Evolutionary conservation across 805 yeast genomes (phyloP), one percentile per base, ranked within the genome.

Genomic region (Saccharomycopsis malanga): DNA sequence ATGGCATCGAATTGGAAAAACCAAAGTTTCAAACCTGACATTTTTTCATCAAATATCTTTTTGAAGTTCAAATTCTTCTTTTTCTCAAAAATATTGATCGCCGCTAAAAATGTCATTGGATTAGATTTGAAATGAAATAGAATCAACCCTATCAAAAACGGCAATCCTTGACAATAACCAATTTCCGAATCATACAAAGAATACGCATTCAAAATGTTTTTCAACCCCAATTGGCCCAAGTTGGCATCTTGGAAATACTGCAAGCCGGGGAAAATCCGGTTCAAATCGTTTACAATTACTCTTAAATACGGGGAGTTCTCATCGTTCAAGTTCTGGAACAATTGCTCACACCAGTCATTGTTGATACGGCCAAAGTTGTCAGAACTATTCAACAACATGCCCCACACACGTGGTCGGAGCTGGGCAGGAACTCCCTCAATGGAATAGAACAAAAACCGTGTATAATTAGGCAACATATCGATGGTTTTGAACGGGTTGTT

Each of bases 91-190:
- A 79, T 64, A 39, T 72, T 70, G 23, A 77, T 72, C 49, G 80
- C 63, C 9, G 76, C 68, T 59, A 68, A 79, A 61, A 72, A 79
- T 15, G 70, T 78, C 55, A 66, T 61, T 58, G 58, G 68, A 53
- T 58, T 49, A 39, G 63, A 66, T 38, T 57, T 57, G 60, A 67
- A 67, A 47, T 70, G 72, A 56, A 69, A 69, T 50, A 73, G 66
- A 34, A 79, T 62, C 3, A 79, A 77, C 2, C 82, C 83, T 10
- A 78, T 83, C 39, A 79, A 63, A 55, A 80, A 80, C 22, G 81
- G 71, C 17, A 80, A 63, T 4, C 86, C 86, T 59, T 79, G 86
- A 58, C 86, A 79, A 57, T 79, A 79, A 9, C 86, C 86, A 54
- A 79, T 73, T 54, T 79, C 81, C 44, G 71, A 70, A 61, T 79